Evolutionary conservation across 2,329 filamentous ascomycete genomes (phyloP).

Genomic region (Hymenoscyphus fraxineus): DNA sequence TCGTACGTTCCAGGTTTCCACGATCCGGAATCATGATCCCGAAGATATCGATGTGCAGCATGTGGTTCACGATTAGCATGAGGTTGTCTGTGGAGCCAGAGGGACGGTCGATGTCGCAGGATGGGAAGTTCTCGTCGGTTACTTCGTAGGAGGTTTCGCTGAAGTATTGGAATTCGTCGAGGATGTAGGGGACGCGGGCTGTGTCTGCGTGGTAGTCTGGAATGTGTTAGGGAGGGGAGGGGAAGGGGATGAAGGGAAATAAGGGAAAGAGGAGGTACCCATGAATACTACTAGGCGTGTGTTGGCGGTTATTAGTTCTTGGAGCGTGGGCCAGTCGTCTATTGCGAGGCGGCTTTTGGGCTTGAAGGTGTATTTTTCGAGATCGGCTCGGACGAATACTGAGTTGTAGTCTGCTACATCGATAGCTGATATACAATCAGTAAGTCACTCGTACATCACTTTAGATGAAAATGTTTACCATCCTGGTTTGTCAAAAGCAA

Average conservation of each 20-base stretch:
- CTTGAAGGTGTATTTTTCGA: constrained; percentile 29
- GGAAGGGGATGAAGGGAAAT: not conserved
- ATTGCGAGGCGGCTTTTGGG: constrained; percentile 36
- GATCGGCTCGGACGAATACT: constrained; percentile 25
- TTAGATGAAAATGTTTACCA: constrained; percentile 13
- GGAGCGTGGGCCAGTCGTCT: constrained; percentile 66
- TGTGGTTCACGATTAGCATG: constrained; percentile 61
- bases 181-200: constrained; percentile 54
- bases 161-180: constrained; percentile 61
- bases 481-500: constrained; percentile 64
- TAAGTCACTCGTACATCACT: not conserved
- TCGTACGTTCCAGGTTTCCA: constrained; percentile 40
- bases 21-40: constrained; percentile 51
- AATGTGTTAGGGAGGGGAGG: constrained; percentile 4
- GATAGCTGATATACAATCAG: constrained; percentile 31
- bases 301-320: constrained; percentile 57
- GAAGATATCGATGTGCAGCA: constrained; percentile 49
- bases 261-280: constrained; percentile 40
- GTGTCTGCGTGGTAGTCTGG: constrained; percentile 57
- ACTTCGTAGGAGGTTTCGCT: constrained; percentile 70
- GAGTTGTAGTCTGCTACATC: constrained; percentile 50
- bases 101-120: constrained; percentile 65
- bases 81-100: constrained; percentile 41
- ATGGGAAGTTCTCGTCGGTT: constrained; percentile 53
- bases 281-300: constrained; percentile 70